Evolutionary conservation across 257 asterid species (phyloP).

Genomic region (Ajuga chamaepitys): DNA sequence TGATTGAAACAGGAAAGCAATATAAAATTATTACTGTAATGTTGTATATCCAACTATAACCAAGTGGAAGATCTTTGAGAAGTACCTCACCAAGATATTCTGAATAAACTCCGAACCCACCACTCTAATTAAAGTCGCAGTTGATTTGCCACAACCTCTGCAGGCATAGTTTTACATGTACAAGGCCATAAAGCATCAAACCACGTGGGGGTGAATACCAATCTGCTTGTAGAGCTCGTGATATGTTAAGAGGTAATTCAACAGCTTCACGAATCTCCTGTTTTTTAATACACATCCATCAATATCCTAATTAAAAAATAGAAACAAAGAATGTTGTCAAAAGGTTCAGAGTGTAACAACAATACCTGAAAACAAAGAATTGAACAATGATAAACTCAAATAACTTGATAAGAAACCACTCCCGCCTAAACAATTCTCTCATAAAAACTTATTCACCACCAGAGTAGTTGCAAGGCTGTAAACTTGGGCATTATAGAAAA

Average conservation of each 20-base stretch:
- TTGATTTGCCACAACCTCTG: constrained; percentile 23
- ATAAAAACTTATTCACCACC: neutral
- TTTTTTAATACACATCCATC: constrained; percentile 5
- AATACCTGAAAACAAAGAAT: neutral
- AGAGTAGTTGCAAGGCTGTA: neutral
- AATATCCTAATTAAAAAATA: neutral
- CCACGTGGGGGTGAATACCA: constrained; percentile 10
- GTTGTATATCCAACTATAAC: constrained; percentile 11
- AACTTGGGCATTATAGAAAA: too few species aligned
- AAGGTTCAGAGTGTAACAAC: neutral
- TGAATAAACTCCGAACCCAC: constrained; percentile 37
- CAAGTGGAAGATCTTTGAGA: neutral
- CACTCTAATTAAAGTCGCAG: constrained; percentile 36
- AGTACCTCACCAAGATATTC: constrained; percentile 73
- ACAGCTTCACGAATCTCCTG: constrained; percentile 55
- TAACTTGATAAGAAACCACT: neutral
- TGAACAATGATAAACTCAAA: neutral
- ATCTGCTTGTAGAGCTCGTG: constrained; percentile 3
- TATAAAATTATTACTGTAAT: neutral
- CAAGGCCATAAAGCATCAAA: constrained; percentile 4
- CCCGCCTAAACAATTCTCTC: neutral
- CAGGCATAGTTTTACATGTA: constrained; percentile 27
- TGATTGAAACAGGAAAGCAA: neutral
- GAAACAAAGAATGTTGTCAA: neutral
- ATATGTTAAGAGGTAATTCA: constrained; percentile 37